Base-by-base conservation (phyloP, 495 filamentous ascomycete species). In the Chaetomidium leptoderma region DNA sequence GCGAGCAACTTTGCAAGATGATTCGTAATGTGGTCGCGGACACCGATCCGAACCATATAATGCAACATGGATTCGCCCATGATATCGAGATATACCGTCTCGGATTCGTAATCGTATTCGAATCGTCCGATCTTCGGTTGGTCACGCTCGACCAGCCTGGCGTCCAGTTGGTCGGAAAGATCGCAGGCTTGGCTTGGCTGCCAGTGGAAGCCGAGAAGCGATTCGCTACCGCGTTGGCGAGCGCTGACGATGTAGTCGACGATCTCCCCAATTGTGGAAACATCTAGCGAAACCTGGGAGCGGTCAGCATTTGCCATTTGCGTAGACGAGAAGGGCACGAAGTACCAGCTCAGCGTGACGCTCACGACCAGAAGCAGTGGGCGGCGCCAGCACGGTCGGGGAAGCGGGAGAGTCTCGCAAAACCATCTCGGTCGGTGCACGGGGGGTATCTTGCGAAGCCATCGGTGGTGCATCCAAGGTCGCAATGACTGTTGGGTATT, bases 21-120 rank as follows among this genome's bases (percentile, higher is more conserved):
- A 23, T 42, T 33, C 49, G 35, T 19, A 37, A 45, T 13, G 30
- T 39, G 29, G 47, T 44, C 21, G 29, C 40, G 56, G 29, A 48
- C 8, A 37, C 56, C 46, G 6, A 10, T 36, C 39, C 42, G 56
- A 37, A 58, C 36, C 48, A 52, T 14, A 21, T 42, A 36, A 47
- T 48, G 49, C 6, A 59, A 8, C 24, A 26, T 29, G n/a, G 56
- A 51, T 46, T 58, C 54, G 43, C 27, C 47, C 47, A 32, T 46
- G 39, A 59, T 53, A 21, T 59, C 39, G 48, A 59, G 50, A 45
- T 47, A 46, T 27, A 49, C 57, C 19, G 21, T 53, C 10, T 35
- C 27, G 21, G 48, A 59, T 29, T 53, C 24, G 40, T 59, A 59
- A 27, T 59, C 48, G 57, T 59, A 59, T 26, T 59, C 57, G 17